Conservation (phyloP, 2,329 filamentous ascomycete species). For the Whalleya microplaca region DNA sequence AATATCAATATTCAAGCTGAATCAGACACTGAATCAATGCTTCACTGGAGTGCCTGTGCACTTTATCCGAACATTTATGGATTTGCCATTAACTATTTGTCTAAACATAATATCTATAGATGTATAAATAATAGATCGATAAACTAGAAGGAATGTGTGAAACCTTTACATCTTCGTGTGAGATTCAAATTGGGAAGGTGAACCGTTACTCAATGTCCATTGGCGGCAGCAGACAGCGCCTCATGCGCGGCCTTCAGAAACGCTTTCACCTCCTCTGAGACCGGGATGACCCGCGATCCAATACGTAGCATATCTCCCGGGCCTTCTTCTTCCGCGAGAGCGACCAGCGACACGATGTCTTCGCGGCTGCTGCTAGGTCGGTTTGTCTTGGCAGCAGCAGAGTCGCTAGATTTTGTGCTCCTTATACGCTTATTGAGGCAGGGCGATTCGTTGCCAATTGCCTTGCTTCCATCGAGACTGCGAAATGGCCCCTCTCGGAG, state of each 20-base stretch:
- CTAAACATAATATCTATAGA: no score
- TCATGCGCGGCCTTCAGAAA: neutral
- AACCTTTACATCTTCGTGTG: no score
- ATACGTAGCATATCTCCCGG: neutral
- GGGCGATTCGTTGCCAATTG: neutral
- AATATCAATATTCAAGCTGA: no score
- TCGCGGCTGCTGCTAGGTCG: neutral
- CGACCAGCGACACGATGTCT: neutral
- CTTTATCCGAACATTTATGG: no score
- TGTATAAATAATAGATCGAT: no score
- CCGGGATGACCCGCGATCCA: neutral
- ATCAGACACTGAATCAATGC: no score
- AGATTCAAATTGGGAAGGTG: no score
- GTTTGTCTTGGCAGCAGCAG: neutral
- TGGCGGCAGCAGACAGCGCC: neutral
- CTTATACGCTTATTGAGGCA: neutral
- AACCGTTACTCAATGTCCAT: no score
- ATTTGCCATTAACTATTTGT: no score
- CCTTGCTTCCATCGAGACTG: neutral
- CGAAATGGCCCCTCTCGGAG: no score
- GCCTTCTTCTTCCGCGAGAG: neutral
- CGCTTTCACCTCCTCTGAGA: neutral
- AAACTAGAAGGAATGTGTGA: no score
- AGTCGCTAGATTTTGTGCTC: neutral
- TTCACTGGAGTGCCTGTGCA: no score